A percentile compares a stretch with the other conserved stretches of the same genome.
Conservation (phyloP, 1,284 basidiomycete genomes). For the Apiotrichum mycotoxinovorans region DNA sequence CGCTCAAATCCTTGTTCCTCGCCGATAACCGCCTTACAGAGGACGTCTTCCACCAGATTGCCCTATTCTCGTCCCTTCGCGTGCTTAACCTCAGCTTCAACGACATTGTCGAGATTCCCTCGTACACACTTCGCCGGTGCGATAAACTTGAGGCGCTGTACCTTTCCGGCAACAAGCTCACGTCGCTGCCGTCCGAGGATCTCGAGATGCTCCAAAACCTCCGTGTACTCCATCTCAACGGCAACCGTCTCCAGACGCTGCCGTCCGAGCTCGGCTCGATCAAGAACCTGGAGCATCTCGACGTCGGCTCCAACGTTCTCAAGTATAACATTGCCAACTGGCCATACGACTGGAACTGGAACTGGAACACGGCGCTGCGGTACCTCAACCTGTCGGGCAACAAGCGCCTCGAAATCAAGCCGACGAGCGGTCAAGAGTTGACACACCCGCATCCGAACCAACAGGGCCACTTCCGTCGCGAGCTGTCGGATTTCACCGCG, state of each 20-base stretch:
- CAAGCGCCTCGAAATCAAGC: constrained; percentile 82
- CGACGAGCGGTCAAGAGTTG: constrained; percentile 54
- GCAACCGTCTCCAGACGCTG: constrained; percentile 87
- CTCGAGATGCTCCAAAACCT: constrained; percentile 66
- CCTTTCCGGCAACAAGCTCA: constrained; percentile 88
- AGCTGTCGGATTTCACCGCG: constrained; percentile 80
- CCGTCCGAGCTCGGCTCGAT: constrained; percentile 87
- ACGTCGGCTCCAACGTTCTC: constrained; percentile 90
- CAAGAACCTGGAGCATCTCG: constrained; percentile 73
- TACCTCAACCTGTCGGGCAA: constrained; percentile 88
- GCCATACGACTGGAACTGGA: constrained; percentile 99
- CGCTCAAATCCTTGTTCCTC: constrained; percentile 62
- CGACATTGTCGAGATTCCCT: constrained; percentile 84
- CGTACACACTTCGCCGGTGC: constrained; percentile 69
- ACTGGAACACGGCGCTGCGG: constrained; percentile 87
- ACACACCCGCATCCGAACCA: constrained; percentile 16
- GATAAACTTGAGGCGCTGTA: constrained; percentile 76
- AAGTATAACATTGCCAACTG: constrained; percentile 99
- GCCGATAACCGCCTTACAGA: constrained; percentile 88
- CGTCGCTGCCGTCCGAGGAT: constrained; percentile 84
- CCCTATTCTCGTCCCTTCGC: constrained; percentile 68
- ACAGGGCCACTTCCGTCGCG: constrained; percentile 38
- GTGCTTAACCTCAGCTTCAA: constrained; percentile 95
- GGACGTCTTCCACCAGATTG: constrained; percentile 71
- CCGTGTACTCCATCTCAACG: constrained; percentile 80